Evolutionary conservation across 495 filamentous ascomycete genomes (phyloP).

Genomic region (Penicillium antarcticum): DNA sequence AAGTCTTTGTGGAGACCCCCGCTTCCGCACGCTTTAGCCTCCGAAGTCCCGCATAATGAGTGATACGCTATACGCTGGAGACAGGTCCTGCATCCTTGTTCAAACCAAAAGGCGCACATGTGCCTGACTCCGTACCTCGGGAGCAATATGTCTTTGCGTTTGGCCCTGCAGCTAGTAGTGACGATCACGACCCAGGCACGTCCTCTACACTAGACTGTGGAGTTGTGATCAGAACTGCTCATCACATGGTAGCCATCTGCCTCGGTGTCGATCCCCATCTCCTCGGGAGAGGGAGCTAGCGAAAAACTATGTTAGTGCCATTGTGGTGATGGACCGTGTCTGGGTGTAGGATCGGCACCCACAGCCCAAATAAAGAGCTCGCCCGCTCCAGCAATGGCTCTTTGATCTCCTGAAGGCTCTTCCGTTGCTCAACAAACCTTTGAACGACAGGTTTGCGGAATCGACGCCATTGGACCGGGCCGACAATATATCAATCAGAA

Average conservation of each 20-base stretch:
- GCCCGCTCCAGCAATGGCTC: constrained; percentile 2
- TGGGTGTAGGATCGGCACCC: constrained; percentile 13
- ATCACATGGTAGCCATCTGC: constrained; percentile 18
- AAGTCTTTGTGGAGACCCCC: constrained; percentile 1
- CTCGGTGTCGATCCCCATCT: constrained; percentile 23
- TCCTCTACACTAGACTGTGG: not conserved
- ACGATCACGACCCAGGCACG: constrained; percentile 8
- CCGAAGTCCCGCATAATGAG: constrained; percentile 1
- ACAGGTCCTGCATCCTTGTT: not conserved
- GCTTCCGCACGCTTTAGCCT: not conserved
- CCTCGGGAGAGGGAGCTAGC: constrained; percentile 7
- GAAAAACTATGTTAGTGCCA: not conserved
- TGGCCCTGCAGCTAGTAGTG: not conserved
- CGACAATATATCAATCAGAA: constrained; percentile 1
- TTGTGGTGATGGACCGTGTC: constrained; percentile 14
- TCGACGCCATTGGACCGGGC: constrained; percentile 14
- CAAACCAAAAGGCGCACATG: not conserved
- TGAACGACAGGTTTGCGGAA: constrained; percentile 13
- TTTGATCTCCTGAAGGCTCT: constrained; percentile 13
- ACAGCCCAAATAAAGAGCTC: constrained; percentile 24
- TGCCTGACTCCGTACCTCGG: constrained; percentile 4
- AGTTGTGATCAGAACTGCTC: constrained; percentile 4
- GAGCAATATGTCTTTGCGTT: not conserved
- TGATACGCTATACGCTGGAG: not conserved
- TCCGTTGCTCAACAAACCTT: constrained; percentile 20